A percentile compares a stretch with the other conserved stretches of the same genome.
phyloP scores from a whole-genome alignment of 768 basidiomycete genomes.

The Suillus occidentalis region DNA sequence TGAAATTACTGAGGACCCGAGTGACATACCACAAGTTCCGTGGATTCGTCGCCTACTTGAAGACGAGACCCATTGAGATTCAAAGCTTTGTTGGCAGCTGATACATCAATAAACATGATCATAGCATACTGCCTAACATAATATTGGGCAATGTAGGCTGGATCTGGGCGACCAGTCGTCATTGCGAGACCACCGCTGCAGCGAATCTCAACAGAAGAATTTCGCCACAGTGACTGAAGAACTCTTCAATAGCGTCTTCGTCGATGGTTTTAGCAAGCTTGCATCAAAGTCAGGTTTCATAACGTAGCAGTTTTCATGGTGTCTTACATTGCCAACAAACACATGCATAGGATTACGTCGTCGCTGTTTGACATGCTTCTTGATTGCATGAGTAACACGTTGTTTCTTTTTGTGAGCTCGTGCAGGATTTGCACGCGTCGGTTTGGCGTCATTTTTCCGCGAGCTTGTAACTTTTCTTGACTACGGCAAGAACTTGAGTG shows the following conservation, averaged over 20 bases:
- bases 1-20: no score
- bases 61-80: conserved; percentile 37
- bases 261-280: conserved; percentile 14
- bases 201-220: conserved; percentile 25
- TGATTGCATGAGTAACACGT: no score
- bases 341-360: conserved; percentile 27
- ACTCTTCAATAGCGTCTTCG: conserved; percentile 20
- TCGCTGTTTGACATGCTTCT: conserved; percentile 11
- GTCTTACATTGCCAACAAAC: conserved; percentile 64
- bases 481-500: neutral
- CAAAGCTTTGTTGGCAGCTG: conserved; percentile 43
- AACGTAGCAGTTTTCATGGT: neutral
- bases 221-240: conserved; percentile 27
- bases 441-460: conserved; percentile 5
- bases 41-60: conserved; percentile 36
- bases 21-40: conserved; percentile 39
- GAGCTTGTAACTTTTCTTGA: conserved; percentile 5
- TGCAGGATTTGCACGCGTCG: neutral
- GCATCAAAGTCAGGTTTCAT: neutral
- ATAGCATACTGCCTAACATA: conserved; percentile 51
- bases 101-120: conserved; percentile 41
- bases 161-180: conserved; percentile 24
- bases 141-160: conserved; percentile 35
- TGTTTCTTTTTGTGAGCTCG: neutral
- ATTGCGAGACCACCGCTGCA: conserved; percentile 34